Percentiles rank a stretch among this genome's conserved stretches.
phyloP scores from a whole-genome alignment of 148 eudicot genomes.

The Nyssa sinensis region DNA sequence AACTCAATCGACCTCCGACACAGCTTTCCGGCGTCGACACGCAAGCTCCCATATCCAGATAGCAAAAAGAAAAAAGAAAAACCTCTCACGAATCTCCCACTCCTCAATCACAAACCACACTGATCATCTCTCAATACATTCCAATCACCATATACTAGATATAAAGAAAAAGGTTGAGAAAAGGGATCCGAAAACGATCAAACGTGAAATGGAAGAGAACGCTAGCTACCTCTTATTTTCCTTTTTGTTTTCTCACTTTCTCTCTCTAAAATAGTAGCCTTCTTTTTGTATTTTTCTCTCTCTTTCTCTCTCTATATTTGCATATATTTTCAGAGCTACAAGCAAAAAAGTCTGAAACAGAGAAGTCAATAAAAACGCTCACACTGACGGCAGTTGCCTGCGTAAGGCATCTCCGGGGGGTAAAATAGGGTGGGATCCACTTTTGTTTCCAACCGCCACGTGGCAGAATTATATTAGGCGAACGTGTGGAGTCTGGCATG shows the following conservation, averaged over 20 bases:
- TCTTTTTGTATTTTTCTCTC: not conserved
- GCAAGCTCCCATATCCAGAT: constrained; percentile 61
- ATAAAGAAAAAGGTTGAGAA: not conserved
- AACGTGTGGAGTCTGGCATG: not conserved
- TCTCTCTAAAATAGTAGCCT: not conserved
- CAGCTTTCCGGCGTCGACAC: constrained; percentile 64
- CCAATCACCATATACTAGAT: not conserved
- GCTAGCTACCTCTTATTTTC: not conserved
- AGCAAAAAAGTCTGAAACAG: too few species aligned
- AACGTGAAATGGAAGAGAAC: constrained; percentile 11
- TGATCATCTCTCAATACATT: too few species aligned
- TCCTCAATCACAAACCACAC: not conserved
- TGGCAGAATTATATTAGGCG: not conserved
- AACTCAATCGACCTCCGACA: constrained; percentile 38
- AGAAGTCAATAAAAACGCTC: not conserved
- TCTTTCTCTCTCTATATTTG: not conserved
- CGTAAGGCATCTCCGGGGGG: not conserved
- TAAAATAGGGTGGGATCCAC: not conserved
- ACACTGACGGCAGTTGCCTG: not conserved
- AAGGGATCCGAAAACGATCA: not conserved
- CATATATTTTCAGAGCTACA: constrained; percentile 1
- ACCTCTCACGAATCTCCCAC: not conserved
- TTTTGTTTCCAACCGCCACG: not conserved
- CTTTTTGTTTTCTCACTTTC: not conserved
- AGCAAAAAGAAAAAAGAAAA: not conserved